A percentile compares a stretch with the other conserved stretches of the same genome.
Conservation (phyloP, 2,329 filamentous ascomycete species). For the Alternaria postmessia region DNA sequence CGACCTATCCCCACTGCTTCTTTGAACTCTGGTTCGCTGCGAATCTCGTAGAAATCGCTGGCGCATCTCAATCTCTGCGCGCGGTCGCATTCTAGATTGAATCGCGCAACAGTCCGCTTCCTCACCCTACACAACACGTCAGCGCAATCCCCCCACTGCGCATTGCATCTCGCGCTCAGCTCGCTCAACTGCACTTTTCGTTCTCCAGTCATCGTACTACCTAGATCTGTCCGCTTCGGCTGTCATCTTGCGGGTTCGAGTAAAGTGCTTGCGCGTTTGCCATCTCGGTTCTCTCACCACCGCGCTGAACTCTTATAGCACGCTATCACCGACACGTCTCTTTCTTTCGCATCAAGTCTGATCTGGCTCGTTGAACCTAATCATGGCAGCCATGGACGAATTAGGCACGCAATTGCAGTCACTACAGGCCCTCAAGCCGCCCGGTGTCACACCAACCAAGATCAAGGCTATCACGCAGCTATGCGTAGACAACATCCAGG, state of each 20-base stretch:
- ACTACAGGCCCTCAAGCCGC: slow-evolving; percentile 89
- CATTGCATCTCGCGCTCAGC: slow-evolving; percentile 29
- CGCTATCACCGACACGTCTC: slow-evolving; percentile 16
- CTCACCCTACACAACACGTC: slow-evolving; percentile 34
- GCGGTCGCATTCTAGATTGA: slow-evolving; percentile 37
- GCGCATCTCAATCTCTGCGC: slow-evolving; percentile 31
- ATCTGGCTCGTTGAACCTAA: slow-evolving; percentile 40
- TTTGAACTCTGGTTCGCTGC: slow-evolving; percentile 33
- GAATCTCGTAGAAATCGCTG: slow-evolving; percentile 25
- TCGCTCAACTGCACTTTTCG: slow-evolving; percentile 32
- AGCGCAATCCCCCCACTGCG: slow-evolving; percentile 24
- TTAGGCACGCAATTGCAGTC: slow-evolving; percentile 89
- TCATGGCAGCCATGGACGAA: slow-evolving; percentile 81
- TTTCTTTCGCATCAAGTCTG: slow-evolving; percentile 32
- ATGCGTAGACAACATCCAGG: slow-evolving; percentile 69
- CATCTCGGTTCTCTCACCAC: slow-evolving; percentile 29
- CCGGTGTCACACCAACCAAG: slow-evolving; percentile 91
- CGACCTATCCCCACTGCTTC: slow-evolving; percentile 27
- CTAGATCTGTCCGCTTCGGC: slow-evolving; percentile 36
- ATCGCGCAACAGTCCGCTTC: slow-evolving; percentile 26
- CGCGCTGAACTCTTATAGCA: slow-evolving; percentile 15
- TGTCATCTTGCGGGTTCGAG: slow-evolving; percentile 37
- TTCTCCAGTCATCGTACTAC: slow-evolving; percentile 35
- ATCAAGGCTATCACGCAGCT: slow-evolving; percentile 87
- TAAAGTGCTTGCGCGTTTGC: slow-evolving; percentile 36